A percentile compares a stretch with the other conserved stretches of the same genome.
These are phyloP conservation scores for Astrephomene gubernaculifera DNA, from an alignment of 139 green algal genomes.

Conservation along the genomic window DNA sequence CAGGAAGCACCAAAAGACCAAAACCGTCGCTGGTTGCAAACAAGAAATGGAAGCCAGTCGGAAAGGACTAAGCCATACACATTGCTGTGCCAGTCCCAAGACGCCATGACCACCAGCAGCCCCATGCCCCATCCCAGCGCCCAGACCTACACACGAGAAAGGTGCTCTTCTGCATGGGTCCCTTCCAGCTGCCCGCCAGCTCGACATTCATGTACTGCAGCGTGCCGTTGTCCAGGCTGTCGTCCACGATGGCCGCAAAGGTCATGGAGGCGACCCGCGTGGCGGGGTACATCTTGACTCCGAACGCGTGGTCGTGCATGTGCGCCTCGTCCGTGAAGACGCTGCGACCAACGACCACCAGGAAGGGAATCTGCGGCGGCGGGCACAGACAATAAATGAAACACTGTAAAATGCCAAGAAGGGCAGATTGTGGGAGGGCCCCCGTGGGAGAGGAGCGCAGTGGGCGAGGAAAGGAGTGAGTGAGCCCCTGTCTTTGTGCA, in stretches of 20 bases:
- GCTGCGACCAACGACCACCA: constrained; percentile 44
- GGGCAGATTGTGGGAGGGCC: too few species aligned
- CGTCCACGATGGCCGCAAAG: constrained; percentile 56
- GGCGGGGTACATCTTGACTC: constrained; percentile 3
- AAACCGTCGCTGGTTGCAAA: too few species aligned
- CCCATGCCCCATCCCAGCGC: too few species aligned
- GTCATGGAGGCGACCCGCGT: constrained; percentile 36
- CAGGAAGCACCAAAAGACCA: too few species aligned
- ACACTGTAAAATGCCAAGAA: too few species aligned
- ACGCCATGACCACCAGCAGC: too few species aligned
- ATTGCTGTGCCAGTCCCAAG: too few species aligned
- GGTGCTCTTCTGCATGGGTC: constrained; percentile 26
- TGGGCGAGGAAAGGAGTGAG: too few species aligned
- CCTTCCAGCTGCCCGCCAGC: constrained; percentile 25
- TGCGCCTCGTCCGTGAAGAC: constrained; percentile 48
- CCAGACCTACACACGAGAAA: constrained; percentile 54
- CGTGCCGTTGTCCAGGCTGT: constrained; percentile 48
- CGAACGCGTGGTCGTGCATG: constrained; percentile 16
- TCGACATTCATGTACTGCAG: constrained; percentile 53
- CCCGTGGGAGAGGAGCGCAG: too few species aligned
- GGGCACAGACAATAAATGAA: neutral
- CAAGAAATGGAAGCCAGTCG: too few species aligned
- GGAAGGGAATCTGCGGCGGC: constrained; percentile 19
- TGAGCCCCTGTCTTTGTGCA: too few species aligned
- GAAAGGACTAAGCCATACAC: too few species aligned